Evolutionary conservation across 1,139 yeast species (phyloP), one percentile per base, ranked within the genome.

Genomic region (Pneumocystis oryctolagi): DNA sequence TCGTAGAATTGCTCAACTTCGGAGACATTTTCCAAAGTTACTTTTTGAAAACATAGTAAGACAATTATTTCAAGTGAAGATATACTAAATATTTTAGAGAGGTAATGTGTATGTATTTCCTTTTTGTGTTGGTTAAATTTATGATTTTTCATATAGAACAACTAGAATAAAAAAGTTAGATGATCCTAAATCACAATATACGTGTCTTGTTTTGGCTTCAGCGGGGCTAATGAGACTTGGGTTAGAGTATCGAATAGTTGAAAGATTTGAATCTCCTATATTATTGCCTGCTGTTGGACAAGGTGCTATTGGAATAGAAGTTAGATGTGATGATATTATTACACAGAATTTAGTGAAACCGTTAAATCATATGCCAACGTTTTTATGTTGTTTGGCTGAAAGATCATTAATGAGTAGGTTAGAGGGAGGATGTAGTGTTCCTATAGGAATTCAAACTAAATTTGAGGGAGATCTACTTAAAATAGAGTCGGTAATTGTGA

Each of bases 241-340:
- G 2, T 76, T 89, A 64, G 83, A 81, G 35, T 75, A 82, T 66
- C 80, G 97, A 73, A 89, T 92, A 71, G 78, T 83, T 57, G 69
- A 74, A 42, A 79, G 74, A 68, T 78, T 92, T 67, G 83, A 85
- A 67, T 80, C 84, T n/a, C 87, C 89, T 53, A 89, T 85, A 65
- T 88, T 92, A 96, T 87, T 84, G 73, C 88, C 92, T 72, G 96
- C 98, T 0, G 97, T 92, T 57, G 98, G 98, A 20, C 98, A 92
- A 77, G 98, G 98, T 67, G 97, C 97, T 0, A 77, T 92, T 62
- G 98, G 97, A 28, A 78, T 92, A 55, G 98, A 92, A 75, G 87
- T 90, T 68, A 81, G 94, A 70, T 80, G 80, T 64, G 82, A 80
- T 64, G 96, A 94, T 72, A 73, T 74, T 8, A 74, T 77, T 62